phyloP scores from a whole-genome alignment of 2,329 filamentous ascomycete species.

The Diaporthe batatas region DNA sequence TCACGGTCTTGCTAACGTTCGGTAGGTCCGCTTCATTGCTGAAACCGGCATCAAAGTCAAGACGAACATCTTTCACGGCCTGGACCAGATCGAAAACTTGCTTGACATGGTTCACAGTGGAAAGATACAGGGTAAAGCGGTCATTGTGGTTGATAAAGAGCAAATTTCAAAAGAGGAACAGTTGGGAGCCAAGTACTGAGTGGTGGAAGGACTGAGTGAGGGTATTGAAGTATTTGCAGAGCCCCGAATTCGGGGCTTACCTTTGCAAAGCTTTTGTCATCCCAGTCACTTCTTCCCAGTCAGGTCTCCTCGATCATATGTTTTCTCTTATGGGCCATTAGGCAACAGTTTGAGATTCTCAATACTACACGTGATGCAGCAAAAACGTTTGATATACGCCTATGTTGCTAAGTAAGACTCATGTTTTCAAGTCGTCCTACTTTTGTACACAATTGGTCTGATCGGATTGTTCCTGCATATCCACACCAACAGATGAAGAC shows the following conservation, averaged over 20 bases:
- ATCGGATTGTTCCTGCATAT: not conserved
- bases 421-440: not conserved
- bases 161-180: conserved; percentile 48
- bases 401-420: not conserved
- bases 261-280: no score
- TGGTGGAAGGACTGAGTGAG: not conserved
- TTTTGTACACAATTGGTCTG: not conserved
- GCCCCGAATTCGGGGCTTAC: not conserved
- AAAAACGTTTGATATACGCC: not conserved
- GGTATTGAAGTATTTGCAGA: not conserved
- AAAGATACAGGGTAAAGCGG: conserved; percentile 67
- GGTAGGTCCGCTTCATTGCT: conserved; percentile 55
- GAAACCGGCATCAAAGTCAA: conserved; percentile 62
- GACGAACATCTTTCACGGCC: conserved; percentile 64
- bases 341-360: rapidly evolving
- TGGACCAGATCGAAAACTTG: conserved; percentile 65
- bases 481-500: not conserved
- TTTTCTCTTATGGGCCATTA: not conserved
- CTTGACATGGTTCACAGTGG: conserved; percentile 64
- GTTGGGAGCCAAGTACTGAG: conserved; percentile 35
- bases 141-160: conserved; percentile 64
- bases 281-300: no score
- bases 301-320: no score
- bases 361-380: not conserved
- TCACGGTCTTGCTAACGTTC: not conserved